phyloP scores from a whole-genome alignment of 441 rosid genomes.

The Eruca vesicaria region DNA sequence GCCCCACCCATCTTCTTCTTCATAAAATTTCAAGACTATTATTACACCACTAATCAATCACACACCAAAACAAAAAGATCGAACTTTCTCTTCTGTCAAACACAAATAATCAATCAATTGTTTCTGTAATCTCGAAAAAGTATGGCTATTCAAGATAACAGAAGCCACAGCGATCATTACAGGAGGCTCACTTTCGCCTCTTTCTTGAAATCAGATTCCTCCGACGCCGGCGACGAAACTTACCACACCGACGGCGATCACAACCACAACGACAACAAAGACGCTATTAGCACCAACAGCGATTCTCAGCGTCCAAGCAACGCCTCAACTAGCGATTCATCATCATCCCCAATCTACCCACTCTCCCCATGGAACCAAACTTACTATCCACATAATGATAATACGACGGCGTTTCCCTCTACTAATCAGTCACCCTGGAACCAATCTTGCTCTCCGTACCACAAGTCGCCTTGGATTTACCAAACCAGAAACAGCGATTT shows the following conservation, averaged over 20 bases:
- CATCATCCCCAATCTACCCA: slow-evolving; percentile 31
- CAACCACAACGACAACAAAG: neutral
- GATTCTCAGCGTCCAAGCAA: slow-evolving; percentile 35
- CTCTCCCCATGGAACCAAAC: slow-evolving; percentile 43
- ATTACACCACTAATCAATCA: neutral
- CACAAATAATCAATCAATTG: neutral
- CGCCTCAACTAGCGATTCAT: slow-evolving; percentile 42
- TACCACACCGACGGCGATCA: slow-evolving; percentile 33
- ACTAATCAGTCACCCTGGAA: slow-evolving; percentile 81
- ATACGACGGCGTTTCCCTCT: slow-evolving; percentile 41
- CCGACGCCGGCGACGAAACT: slow-evolving; percentile 13
- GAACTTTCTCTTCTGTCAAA: neutral
- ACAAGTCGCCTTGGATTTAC: slow-evolving; percentile 44
- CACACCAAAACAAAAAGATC: neutral
- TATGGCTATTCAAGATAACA: slow-evolving; percentile 22
- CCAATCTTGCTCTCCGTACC: slow-evolving; percentile 56
- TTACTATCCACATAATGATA: slow-evolving; percentile 28
- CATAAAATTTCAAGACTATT: neutral
- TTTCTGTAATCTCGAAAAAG: neutral
- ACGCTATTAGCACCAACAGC: slow-evolving; percentile 10
- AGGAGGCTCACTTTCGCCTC: slow-evolving; percentile 45
- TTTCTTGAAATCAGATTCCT: slow-evolving; percentile 36
- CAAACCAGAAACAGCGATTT: slow-evolving; percentile 39
- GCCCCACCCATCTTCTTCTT: neutral
- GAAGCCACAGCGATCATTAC: slow-evolving; percentile 24